A percentile compares a stretch with the other conserved stretches of the same genome.
phyloP scores from a whole-genome alignment of 345 rosid genomes.

The Heritiera fomes region DNA sequence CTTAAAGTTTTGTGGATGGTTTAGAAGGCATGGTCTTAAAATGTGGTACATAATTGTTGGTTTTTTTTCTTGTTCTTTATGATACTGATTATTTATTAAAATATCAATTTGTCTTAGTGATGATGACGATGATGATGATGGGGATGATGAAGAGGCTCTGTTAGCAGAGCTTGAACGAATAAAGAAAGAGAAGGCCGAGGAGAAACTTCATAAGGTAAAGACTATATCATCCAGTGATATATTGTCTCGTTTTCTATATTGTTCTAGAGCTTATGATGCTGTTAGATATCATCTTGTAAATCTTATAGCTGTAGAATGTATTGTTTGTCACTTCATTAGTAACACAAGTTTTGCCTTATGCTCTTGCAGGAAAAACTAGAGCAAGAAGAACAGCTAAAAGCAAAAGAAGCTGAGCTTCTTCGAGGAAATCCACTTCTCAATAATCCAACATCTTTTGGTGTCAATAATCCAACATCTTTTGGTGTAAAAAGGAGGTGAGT shows the following conservation, averaged over 20 bases:
- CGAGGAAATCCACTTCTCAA: conserved; percentile 89
- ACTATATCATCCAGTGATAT: conserved; percentile 6
- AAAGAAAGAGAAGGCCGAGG: conserved; percentile 94
- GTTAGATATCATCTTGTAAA: background rate
- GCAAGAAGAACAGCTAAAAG: conserved; percentile 83
- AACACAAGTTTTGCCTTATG: background rate
- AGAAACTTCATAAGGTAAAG: conserved; percentile 74
- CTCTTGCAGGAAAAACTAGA: conserved; percentile 59
- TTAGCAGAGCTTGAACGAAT: conserved; percentile 95
- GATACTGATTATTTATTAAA: background rate
- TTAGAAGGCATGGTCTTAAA: background rate
- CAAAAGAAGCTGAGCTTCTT: conserved; percentile 89
- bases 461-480: conserved; percentile 73
- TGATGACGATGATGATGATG: conserved; percentile 67
- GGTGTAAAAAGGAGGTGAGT: conserved; percentile 79
- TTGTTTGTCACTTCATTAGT: background rate
- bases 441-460: conserved; percentile 67
- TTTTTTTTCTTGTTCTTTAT: background rate
- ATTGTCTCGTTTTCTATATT: background rate
- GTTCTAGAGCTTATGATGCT: background rate
- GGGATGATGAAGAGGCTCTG: conserved; percentile 86
- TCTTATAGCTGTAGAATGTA: background rate
- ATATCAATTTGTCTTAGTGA: conserved; percentile 36
- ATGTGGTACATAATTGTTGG: background rate
- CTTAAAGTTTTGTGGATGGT: background rate